Base-by-base conservation (phyloP, 495 filamentous ascomycete species). In the Neurospora sp. region DNA sequence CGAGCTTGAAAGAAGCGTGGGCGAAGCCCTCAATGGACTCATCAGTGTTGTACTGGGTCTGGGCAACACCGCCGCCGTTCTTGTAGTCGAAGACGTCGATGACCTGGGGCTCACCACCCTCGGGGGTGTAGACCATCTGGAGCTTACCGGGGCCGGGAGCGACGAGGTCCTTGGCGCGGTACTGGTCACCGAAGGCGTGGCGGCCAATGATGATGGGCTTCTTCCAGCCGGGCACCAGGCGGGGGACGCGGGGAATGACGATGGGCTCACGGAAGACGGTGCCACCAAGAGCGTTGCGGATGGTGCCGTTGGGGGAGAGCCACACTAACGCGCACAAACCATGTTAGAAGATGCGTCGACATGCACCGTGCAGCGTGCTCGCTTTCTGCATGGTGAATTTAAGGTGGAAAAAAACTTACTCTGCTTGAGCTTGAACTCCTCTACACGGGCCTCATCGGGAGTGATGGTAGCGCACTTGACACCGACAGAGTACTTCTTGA, bases 381-480 rank as follows among this genome's bases (percentile, higher is more conserved):
- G 75, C 68, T 68, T 37, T 31, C 53, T 18, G 40, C 27, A n/a
- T 31, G 68, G 61, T 45, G 22, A n/a, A 27, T 14, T 59, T 12
- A 22, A 14, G 20, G 10, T 14, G 20, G 4, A 1, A 35, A 8
- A 65, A 18, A 40, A 79, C 88, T 78, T 88, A 93, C 92, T 98
- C 84, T 98, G 89, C 92, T 98, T 99, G 75, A 99, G 88, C 78
- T 96, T 92, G 84, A 99, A 99, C 84, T 99, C 96, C 88, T 98
- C 88, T 22, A 99, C 94, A 81, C 96, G 90, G 71, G 89, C 92
- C 86, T 99, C 94, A 83, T 99, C 96, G 27, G 96, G 96, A 72
- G 96, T 99, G 85, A 99, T 99, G 79, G 96, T 99, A 72, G 96
- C 96, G 83, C 96, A 99, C 88, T 99, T 99, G 83, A 99, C 93